These are phyloP conservation scores for Linderniella brevidens DNA, from an alignment of 257 asterid genomes.

Conservation along the genomic window DNA sequence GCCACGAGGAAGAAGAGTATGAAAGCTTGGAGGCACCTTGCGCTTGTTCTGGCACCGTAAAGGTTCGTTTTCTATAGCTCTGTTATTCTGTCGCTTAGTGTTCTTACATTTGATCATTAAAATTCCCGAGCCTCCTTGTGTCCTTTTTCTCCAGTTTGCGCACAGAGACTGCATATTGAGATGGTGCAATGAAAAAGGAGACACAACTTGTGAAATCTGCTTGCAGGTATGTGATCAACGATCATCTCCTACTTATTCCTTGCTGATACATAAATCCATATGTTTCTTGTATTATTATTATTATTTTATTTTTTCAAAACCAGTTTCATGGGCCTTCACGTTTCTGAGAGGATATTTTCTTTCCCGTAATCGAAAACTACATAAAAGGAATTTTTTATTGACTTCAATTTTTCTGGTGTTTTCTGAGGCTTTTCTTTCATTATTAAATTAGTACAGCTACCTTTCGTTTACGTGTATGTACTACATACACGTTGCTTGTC, in stretches of 20 bases:
- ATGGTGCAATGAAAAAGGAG: conserved; percentile 91
- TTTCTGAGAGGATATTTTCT: too few species aligned
- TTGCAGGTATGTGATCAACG: conserved; percentile 32
- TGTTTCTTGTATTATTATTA: not conserved
- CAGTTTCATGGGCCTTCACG: not conserved
- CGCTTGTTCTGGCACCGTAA: conserved; percentile 81
- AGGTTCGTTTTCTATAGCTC: conserved; percentile 22
- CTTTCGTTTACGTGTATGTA: too few species aligned
- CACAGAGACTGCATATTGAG: conserved; percentile 93
- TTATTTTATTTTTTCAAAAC: too few species aligned
- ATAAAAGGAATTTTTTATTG: too few species aligned
- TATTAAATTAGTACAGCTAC: too few species aligned
- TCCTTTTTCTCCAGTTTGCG: conserved; percentile 33
- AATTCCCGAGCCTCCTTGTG: not conserved
- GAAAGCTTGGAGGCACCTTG: conserved; percentile 57
- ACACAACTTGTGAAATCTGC: conserved; percentile 76
- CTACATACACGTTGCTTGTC: too few species aligned
- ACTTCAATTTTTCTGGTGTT: too few species aligned
- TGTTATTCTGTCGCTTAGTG: not conserved
- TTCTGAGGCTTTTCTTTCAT: too few species aligned
- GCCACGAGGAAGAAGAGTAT: conserved; percentile 66
- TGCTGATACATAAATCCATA: not conserved
- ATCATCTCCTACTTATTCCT: not conserved
- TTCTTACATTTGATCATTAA: conserved; percentile 2
- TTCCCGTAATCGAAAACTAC: too few species aligned